A percentile compares a stretch with the other conserved stretches of the same genome.
These are phyloP conservation scores for Polychytrium aggregatum DNA, from an alignment of 192 early-diverging fungal genomes.

Conservation along the genomic window DNA sequence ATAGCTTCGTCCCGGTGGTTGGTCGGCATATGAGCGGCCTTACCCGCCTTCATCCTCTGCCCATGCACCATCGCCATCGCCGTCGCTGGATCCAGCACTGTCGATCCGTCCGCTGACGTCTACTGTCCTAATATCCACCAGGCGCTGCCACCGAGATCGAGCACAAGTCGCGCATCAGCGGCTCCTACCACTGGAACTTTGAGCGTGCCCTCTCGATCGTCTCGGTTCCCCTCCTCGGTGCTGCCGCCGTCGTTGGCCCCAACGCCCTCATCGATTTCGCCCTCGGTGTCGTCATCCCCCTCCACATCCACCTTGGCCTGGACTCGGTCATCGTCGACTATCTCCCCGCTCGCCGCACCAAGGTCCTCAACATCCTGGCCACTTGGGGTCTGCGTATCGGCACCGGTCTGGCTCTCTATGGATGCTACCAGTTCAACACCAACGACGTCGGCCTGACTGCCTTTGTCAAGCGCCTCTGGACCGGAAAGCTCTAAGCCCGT, in stretches of 20 bases:
- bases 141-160: too few relatives aligned
- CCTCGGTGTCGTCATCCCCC: constrained; percentile 78
- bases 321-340: constrained; percentile 68
- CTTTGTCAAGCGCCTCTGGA: constrained; percentile 74
- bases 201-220: constrained; percentile 76
- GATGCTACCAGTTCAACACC: constrained; percentile 91
- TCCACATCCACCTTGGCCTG: constrained; percentile 85
- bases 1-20: too few relatives aligned
- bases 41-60: too few relatives aligned
- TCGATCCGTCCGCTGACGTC: too few relatives aligned
- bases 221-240: constrained; percentile 62
- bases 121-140: too few relatives aligned
- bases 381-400: constrained; percentile 53
- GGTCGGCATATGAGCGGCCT: too few relatives aligned
- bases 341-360: constrained; percentile 56
- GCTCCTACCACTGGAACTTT: constrained; percentile 93
- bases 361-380: constrained; percentile 45
- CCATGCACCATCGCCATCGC: too few relatives aligned
- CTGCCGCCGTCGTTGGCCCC: constrained; percentile 70
- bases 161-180: constrained; percentile 45
- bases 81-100: too few relatives aligned
- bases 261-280: constrained; percentile 79
- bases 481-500: constrained; percentile 45
- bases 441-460: constrained; percentile 90
- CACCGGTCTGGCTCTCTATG: constrained; percentile 68